Conservation (phyloP, 1,284 basidiomycete genomes). For the Schizophyllum amplum region DNA sequence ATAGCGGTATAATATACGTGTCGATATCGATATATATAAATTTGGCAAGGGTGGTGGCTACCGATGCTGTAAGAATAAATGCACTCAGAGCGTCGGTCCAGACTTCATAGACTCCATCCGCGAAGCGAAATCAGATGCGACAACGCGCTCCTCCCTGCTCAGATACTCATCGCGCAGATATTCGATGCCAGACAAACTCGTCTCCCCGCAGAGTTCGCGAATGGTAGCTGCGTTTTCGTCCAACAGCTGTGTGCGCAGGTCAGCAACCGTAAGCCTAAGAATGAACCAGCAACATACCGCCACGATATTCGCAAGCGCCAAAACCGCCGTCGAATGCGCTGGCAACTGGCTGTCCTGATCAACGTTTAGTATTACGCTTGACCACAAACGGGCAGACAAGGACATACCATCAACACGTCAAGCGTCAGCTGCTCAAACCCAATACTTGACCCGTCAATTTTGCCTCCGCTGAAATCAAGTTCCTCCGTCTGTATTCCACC, state of each 20-base stretch:
- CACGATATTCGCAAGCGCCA: constrained; percentile 29
- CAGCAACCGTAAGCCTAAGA: not conserved
- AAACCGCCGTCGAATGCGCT: constrained; percentile 31
- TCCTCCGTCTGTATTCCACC: not conserved
- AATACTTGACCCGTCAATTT: constrained; percentile 28
- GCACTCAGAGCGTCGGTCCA: not conserved
- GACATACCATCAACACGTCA: constrained; percentile 25
- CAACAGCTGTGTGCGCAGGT: constrained; percentile 20
- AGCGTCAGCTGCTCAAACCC: constrained; percentile 30
- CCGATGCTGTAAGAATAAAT: no score
- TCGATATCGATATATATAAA: no score
- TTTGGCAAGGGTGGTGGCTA: no score
- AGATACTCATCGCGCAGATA: constrained; percentile 26
- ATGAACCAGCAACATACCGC: constrained; percentile 17
- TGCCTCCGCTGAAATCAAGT: constrained; percentile 18
- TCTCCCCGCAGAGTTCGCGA: constrained; percentile 31
- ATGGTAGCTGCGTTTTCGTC: constrained; percentile 30
- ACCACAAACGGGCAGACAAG: not conserved
- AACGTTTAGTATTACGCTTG: not conserved
- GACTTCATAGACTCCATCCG: not conserved
- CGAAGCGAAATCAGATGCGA: constrained; percentile 9
- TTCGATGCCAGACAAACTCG: constrained; percentile 27
- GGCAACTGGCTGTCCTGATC: constrained; percentile 31
- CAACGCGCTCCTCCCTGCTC: constrained; percentile 23
- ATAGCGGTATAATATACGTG: no score